Percentiles rank a stretch among this genome's conserved stretches.
These are phyloP conservation scores for Russula griseocarnosa DNA, from an alignment of 768 basidiomycete species.

Conservation along the genomic window DNA sequence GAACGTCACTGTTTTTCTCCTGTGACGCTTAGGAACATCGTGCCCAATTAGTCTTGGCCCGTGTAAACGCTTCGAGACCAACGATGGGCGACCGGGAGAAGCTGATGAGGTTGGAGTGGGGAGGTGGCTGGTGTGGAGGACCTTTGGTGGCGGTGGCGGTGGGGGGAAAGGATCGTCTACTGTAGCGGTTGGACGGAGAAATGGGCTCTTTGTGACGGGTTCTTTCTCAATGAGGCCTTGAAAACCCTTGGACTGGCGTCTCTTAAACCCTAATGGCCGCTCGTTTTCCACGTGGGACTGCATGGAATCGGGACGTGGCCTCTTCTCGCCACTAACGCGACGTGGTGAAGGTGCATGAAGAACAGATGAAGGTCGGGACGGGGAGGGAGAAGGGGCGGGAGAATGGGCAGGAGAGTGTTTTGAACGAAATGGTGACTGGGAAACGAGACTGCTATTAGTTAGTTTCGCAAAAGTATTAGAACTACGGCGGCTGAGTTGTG, in stretches of 20 bases:
- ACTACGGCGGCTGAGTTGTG: slow-evolving; percentile 61
- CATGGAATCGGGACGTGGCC: slow-evolving; percentile 68
- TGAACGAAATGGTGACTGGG: slow-evolving; percentile 81
- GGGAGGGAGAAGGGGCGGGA: slow-evolving; percentile 37
- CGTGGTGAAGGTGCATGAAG: slow-evolving; percentile 40
- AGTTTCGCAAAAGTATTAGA: slow-evolving; percentile 80
- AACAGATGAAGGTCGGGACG: slow-evolving; percentile 34
- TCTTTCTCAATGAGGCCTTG: slow-evolving; percentile 71
- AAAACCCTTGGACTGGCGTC: slow-evolving; percentile 70
- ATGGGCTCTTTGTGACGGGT: slow-evolving; percentile 80
- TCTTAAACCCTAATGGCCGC: slow-evolving; percentile 64
- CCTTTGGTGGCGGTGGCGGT: slow-evolving; percentile 22
- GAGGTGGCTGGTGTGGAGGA: slow-evolving; percentile 18
- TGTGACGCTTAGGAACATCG: slow-evolving; percentile 38
- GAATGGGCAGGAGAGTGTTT: slow-evolving; percentile 40
- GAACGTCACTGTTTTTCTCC: slow-evolving; percentile 76
- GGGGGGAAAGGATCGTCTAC: slow-evolving; percentile 32
- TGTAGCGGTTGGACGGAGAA: slow-evolving; percentile 41
- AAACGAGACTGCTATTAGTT: slow-evolving; percentile 71
- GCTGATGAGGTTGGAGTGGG: slow-evolving; percentile 34
- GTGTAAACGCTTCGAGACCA: slow-evolving; percentile 68
- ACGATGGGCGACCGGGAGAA: slow-evolving; percentile 61
- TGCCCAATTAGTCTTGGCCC: slow-evolving; percentile 60
- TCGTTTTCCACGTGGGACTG: slow-evolving; percentile 70
- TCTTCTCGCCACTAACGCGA: slow-evolving; percentile 73